Evolutionary conservation across 108 stramenopile species (phyloP).

Genomic region (Pelagomonas calceolata): DNA sequence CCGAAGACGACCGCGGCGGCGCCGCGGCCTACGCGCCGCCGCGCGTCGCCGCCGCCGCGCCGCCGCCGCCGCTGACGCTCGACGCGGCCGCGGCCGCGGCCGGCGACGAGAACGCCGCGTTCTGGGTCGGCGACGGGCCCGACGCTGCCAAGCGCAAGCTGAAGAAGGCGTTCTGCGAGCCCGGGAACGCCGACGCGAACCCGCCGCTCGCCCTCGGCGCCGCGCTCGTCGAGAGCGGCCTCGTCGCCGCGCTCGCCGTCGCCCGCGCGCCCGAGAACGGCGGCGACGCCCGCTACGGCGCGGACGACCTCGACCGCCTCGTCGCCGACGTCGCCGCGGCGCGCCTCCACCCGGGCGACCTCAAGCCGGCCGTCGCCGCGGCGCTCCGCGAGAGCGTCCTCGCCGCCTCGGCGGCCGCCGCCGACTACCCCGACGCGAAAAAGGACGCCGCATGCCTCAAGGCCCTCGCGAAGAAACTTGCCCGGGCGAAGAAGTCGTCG

Average conservation of each 20-base stretch:
- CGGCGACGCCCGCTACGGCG: conserved; percentile 65
- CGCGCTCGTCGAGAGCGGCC: conserved; percentile 32
- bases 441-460: conserved; percentile 75
- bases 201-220: conserved; percentile 63
- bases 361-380: conserved; percentile 67
- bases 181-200: conserved; percentile 69
- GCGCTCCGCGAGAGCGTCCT: conserved; percentile 62
- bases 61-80: neutral
- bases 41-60: conserved; percentile 42
- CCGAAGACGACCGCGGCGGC: conserved; percentile 35
- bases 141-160: conserved; percentile 79
- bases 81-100: neutral
- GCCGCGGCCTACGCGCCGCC: conserved; percentile 71
- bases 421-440: conserved; percentile 58
- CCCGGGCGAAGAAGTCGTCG: conserved; percentile 56
- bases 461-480: conserved; percentile 62
- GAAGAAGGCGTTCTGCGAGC: conserved; percentile 98
- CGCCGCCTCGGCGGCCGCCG: conserved; percentile 63
- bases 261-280: conserved; percentile 65
- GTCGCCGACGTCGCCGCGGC: conserved; percentile 67
- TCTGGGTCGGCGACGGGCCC: neutral
- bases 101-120: neutral
- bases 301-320: conserved; percentile 37
- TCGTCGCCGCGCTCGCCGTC: conserved; percentile 36
- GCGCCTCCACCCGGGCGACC: conserved; percentile 84